These are phyloP conservation scores for Neonectria sp. DNA, from an alignment of 2,329 filamentous ascomycete species.

Conservation along the genomic window DNA sequence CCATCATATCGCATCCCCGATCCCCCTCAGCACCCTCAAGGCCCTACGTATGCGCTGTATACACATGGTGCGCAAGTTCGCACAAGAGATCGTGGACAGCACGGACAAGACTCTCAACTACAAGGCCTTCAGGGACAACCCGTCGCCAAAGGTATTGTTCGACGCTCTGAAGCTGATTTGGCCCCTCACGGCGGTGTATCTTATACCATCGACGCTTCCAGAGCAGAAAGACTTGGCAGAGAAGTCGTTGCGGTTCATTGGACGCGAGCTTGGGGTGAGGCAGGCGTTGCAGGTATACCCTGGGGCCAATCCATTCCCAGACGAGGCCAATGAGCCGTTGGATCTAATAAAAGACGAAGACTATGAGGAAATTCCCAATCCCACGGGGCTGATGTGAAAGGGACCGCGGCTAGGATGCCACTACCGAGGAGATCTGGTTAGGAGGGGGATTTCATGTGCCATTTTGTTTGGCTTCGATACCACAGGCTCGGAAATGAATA, in stretches of 20 bases:
- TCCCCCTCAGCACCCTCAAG: slow-evolving; percentile 45
- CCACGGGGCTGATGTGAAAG: slow-evolving; percentile 33
- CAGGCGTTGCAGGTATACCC: slow-evolving; percentile 52
- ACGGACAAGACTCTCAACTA: slow-evolving; percentile 47
- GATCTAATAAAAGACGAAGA: slow-evolving; percentile 35
- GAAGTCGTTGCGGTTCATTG: slow-evolving; percentile 51
- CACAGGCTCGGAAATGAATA: neutral
- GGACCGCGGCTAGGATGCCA: neutral
- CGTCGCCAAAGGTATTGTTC: slow-evolving; percentile 53
- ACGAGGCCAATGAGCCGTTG: slow-evolving; percentile 47
- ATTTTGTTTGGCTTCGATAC: neutral
- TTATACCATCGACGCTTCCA: slow-evolving; percentile 47
- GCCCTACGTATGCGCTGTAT: slow-evolving; percentile 49
- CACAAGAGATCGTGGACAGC: slow-evolving; percentile 49
- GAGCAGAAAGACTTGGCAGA: slow-evolving; percentile 49
- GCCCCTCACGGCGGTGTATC: slow-evolving; percentile 54
- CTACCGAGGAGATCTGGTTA: neutral
- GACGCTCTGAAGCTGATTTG: slow-evolving; percentile 57
- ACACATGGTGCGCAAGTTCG: slow-evolving; percentile 44
- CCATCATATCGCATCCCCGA: slow-evolving; percentile 46
- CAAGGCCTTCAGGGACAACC: slow-evolving; percentile 41
- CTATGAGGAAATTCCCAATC: slow-evolving; percentile 35
- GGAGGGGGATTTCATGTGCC: neutral
- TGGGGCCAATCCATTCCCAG: slow-evolving; percentile 40
- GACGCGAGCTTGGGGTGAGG: slow-evolving; percentile 54